phyloP scores from a whole-genome alignment of 1,139 yeast species.

The Sugiyamaella sp. region DNA sequence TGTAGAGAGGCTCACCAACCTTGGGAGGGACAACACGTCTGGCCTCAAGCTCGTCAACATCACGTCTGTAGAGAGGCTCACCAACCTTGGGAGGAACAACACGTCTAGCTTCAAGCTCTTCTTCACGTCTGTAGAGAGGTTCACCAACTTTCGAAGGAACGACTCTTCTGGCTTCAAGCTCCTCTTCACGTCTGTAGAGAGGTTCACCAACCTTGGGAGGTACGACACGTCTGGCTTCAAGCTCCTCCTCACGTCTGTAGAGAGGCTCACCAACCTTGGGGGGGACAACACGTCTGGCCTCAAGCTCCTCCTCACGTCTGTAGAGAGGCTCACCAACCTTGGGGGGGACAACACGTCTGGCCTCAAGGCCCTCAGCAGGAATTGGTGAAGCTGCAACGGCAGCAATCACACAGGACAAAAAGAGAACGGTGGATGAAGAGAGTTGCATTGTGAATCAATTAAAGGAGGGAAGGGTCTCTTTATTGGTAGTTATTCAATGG shows the following conservation, averaged over 20 bases:
- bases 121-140: slow-evolving; percentile 25
- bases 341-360: slow-evolving; percentile 12
- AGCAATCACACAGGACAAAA: slow-evolving; percentile 8
- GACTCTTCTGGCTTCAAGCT: slow-evolving; percentile 17
- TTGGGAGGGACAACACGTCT: slow-evolving; percentile 17
- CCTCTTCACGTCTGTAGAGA: slow-evolving; percentile 22
- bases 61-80: slow-evolving; percentile 18
- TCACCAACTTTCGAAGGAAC: slow-evolving; percentile 23
- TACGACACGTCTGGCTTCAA: background rate
- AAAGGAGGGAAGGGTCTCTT: background rate
- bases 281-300: slow-evolving; percentile 9
- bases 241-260: slow-evolving; percentile 14
- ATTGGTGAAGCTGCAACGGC: slow-evolving; percentile 17
- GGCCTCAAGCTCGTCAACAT: slow-evolving; percentile 22
- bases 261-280: slow-evolving; percentile 20
- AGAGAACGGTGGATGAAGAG: slow-evolving; percentile 9
- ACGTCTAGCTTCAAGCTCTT: slow-evolving; percentile 19
- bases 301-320: slow-evolving; percentile 18
- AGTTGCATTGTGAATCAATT: slow-evolving; percentile 11
- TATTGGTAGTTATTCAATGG: background rate
- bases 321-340: slow-evolving; percentile 22
- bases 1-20: slow-evolving; percentile 15
- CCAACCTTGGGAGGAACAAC: slow-evolving; percentile 20
- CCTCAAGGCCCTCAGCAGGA: slow-evolving; percentile 16
- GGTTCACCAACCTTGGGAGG: slow-evolving; percentile 21